A percentile compares a stretch with the other conserved stretches of the same genome.
Evolutionary conservation across 169 alveolate genomes (phyloP).

Genomic region (Cyclospora cayetanensis): DNA sequence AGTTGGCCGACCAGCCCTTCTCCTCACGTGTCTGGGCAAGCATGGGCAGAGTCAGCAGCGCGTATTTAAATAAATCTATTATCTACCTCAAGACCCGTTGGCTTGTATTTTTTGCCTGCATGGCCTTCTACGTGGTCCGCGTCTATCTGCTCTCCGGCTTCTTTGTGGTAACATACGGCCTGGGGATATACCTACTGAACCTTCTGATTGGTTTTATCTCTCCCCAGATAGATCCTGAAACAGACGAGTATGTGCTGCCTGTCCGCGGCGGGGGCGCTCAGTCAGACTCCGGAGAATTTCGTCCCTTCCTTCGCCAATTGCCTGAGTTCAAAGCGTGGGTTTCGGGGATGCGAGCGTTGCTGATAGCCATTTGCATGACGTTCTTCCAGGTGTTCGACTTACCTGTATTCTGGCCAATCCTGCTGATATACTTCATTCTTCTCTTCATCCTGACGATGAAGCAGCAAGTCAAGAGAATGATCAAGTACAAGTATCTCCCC

Average conservation of each 20-base stretch:
- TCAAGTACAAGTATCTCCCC: constrained; percentile 82
- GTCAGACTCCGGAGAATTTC: constrained; percentile 79
- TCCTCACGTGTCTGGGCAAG: constrained; percentile 48
- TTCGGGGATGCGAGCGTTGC: constrained; percentile 77
- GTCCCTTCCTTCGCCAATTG: constrained; percentile 87
- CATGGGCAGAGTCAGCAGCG: constrained; percentile 52
- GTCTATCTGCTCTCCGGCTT: constrained; percentile 79
- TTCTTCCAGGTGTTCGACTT: constrained; percentile 80
- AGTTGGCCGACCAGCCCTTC: constrained; percentile 56
- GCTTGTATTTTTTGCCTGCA: constrained; percentile 70
- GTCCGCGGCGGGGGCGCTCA: constrained; percentile 70
- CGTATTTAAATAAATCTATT: constrained; percentile 78
- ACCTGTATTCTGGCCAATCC: constrained; percentile 92
- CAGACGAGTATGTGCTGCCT: constrained; percentile 87
- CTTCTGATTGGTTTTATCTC: constrained; percentile 87
- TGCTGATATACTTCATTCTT: constrained; percentile 84
- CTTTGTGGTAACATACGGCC: constrained; percentile 86
- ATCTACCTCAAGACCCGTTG: constrained; percentile 80
- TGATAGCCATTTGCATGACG: constrained; percentile 77
- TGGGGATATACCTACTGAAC: constrained; percentile 85
- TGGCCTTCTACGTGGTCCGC: constrained; percentile 73
- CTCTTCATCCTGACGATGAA: constrained; percentile 87
- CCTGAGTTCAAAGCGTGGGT: constrained; percentile 88
- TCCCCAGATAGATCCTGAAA: constrained; percentile 88
- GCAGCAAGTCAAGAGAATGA: constrained; percentile 83